Evolutionary conservation across 345 rosid genomes (phyloP).

Genomic region (Hibiscus tridactylites): DNA sequence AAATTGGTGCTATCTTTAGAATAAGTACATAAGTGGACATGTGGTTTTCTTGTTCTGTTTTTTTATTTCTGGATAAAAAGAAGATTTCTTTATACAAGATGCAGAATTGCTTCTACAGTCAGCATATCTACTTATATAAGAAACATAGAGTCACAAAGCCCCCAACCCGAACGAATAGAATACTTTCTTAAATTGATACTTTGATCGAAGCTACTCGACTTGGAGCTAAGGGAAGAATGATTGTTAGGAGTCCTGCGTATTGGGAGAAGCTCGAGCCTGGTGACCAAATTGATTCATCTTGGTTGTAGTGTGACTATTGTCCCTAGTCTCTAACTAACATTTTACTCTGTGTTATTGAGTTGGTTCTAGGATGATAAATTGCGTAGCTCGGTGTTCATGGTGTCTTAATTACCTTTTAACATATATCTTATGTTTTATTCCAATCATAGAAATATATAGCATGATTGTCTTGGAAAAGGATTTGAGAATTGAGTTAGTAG

Average conservation of each 20-base stretch:
- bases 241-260: not conserved
- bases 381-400: not conserved
- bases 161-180: no score
- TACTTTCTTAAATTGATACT: not conserved
- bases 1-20: not conserved
- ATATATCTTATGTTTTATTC: not conserved
- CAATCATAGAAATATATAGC: not conserved
- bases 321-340: not conserved
- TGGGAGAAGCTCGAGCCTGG: not conserved
- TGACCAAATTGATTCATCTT: not conserved
- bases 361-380: not conserved
- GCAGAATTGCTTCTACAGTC: no score
- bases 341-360: not conserved
- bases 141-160: no score
- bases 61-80: no score
- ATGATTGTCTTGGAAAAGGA: not conserved
- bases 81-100: no score
- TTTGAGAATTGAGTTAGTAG: not conserved
- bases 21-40: not conserved
- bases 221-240: not conserved
- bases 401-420: not conserved
- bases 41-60: not conserved
- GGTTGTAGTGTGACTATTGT: not conserved
- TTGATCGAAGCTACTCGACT: not conserved
- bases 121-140: no score